phyloP scores from a whole-genome alignment of 1,284 basidiomycete genomes.

The Exobasidium cylindrosporum region DNA sequence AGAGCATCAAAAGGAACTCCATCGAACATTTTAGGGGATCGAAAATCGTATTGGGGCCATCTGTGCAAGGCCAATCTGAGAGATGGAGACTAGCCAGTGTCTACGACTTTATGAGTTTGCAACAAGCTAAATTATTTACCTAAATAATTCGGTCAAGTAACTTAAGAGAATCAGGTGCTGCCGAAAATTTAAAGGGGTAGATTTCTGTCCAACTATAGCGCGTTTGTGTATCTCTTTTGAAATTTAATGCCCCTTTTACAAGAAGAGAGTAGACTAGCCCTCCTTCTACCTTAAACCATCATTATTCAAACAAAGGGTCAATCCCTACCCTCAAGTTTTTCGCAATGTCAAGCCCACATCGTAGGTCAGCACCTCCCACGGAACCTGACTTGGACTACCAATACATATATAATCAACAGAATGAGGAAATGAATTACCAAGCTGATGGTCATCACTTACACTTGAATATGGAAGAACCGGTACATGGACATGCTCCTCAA shows the following conservation, averaged over 20 bases:
- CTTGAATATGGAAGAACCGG: neutral
- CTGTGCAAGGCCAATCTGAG: too few species aligned
- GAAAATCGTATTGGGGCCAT: too few species aligned
- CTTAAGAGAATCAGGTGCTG: neutral
- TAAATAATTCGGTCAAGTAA: too few species aligned
- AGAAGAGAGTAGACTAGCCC: neutral
- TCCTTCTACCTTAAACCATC: neutral
- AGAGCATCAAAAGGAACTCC: neutral
- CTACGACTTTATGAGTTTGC: too few species aligned
- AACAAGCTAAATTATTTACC: too few species aligned
- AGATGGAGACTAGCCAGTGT: too few species aligned
- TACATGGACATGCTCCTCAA: conserved; percentile 24
- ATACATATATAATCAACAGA: neutral
- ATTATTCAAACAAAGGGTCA: neutral
- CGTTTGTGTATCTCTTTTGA: neutral
- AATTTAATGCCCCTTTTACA: neutral
- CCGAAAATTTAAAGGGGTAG: neutral
- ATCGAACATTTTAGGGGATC: neutral
- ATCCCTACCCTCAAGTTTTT: neutral
- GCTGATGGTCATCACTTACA: neutral
- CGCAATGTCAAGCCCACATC: conserved; percentile 2
- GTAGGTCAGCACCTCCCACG: neutral
- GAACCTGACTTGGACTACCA: neutral
- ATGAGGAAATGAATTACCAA: neutral
- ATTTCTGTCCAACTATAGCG: neutral